These are phyloP conservation scores for Saururus chinensis DNA, from an alignment of 164 flowering plant species.

Conservation along the genomic window DNA sequence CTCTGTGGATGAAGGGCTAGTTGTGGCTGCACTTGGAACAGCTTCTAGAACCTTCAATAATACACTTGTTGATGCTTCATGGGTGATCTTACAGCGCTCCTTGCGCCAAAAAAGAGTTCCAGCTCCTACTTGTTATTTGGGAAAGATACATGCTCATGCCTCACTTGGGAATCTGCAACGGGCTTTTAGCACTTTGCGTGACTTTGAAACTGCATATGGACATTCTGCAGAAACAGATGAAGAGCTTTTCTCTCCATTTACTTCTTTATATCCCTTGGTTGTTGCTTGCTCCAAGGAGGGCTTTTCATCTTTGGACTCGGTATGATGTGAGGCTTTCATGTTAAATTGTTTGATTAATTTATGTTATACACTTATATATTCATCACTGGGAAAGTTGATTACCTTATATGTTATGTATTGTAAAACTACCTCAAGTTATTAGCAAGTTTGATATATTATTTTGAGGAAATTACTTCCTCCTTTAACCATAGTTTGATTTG, in stretches of 20 bases:
- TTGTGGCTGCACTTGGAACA: constrained; percentile 62
- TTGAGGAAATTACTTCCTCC: too few relatives aligned
- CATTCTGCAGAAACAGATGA: constrained; percentile 33
- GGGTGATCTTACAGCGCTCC: constrained; percentile 68
- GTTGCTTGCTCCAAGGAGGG: constrained; percentile 84
- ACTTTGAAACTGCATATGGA: constrained; percentile 57
- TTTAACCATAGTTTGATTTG: too few relatives aligned
- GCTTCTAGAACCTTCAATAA: constrained; percentile 63
- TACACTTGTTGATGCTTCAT: constrained; percentile 72
- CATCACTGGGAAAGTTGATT: too few relatives aligned
- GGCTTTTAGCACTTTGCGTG: constrained; percentile 67
- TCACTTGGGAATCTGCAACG: constrained; percentile 59
- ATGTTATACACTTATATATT: background rate
- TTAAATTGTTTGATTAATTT: background rate
- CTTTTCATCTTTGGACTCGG: constrained; percentile 73
- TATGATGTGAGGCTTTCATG: constrained; percentile 23
- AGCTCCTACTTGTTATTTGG: constrained; percentile 63
- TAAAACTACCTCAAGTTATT: too few relatives aligned
- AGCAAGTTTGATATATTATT: too few relatives aligned
- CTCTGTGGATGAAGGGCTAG: constrained; percentile 76
- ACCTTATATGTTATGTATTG: too few relatives aligned
- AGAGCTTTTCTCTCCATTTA: constrained; percentile 83
- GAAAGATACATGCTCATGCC: constrained; percentile 65
- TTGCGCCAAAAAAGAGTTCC: constrained; percentile 68
- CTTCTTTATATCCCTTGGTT: constrained; percentile 71